Base-by-base conservation (phyloP, 176 grass and related monocot species). In the Avena atlantica region DNA sequence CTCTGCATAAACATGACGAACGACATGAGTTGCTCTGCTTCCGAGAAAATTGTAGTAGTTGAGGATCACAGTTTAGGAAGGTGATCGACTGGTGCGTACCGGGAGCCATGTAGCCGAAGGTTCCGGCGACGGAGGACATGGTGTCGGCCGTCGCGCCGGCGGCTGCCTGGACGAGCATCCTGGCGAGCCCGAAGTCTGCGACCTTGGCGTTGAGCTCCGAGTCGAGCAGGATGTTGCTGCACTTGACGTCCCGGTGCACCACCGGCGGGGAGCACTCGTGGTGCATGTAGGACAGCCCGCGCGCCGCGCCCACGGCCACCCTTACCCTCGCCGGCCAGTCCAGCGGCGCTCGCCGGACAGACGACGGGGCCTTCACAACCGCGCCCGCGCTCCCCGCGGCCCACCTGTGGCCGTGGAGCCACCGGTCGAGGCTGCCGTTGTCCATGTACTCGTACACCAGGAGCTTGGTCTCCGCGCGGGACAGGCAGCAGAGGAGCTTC, bases 81-180 rank as follows among this genome's bases (percentile, higher is more conserved):
- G 0, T 14, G 50, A 53, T 53, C 48, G 50, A 60, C 47, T 4
- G n/a, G 42, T 19, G 19, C 86, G 47, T 87, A 98, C 96, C 93
- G 15, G 93, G 93, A 89, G 97, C 97, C 94, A 96, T 98, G 90
- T 98, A 98, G 25, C 97, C 97, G 76, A 96, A 88, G 0, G 94
- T 89, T 40, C 97, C 94, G 44, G 94, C 94, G 40, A 98, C 61
- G 42, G 85, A 80, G 76, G 92, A 87, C 70, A 91, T 74, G 6
- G 83, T 85, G 19, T 96, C 87, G 0, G 85, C 27, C 53, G 68
- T 67, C 1, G 90, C 19, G 24, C 48, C 50, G 49, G 47, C 37
- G 19, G 40, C 91, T 44, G 90, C 34, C 80, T 78, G 57, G 29
- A 24, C 80, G 67, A 98, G 78, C 71, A 96, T 91, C 89, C 96